Evolutionary conservation across 179 eudicot genomes (phyloP).

Genomic region (Actinidia polygama): DNA sequence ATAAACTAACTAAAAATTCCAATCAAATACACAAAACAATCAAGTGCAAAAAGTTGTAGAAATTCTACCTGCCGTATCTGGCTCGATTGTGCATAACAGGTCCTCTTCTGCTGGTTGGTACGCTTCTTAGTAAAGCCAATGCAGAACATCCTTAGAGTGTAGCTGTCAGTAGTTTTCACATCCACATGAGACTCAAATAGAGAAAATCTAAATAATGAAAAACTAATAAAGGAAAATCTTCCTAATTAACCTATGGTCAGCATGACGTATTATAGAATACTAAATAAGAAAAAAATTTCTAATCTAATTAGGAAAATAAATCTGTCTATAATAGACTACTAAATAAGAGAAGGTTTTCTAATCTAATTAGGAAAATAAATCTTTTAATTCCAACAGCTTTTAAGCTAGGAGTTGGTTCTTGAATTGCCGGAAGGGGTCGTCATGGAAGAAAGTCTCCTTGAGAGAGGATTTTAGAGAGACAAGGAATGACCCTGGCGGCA

Average conservation of each 20-base stretch:
- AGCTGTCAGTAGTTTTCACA: constrained; percentile 88
- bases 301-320: too few relatives aligned
- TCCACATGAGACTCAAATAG: constrained; percentile 96
- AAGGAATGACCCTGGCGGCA: constrained; percentile 4
- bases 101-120: constrained; percentile 84
- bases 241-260: too few relatives aligned
- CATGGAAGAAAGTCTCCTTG: constrained; percentile 55
- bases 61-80: constrained; percentile 74
- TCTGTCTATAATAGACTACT: too few relatives aligned
- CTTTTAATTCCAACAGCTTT: too few relatives aligned
- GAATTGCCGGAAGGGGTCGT: constrained; percentile 48
- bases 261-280: too few relatives aligned
- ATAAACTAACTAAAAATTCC: neutral
- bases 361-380: too few relatives aligned
- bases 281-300: too few relatives aligned
- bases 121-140: constrained; percentile 94
- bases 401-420: constrained; percentile 28
- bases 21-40: neutral
- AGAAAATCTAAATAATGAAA: too few relatives aligned
- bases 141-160: constrained; percentile 80
- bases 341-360: too few relatives aligned
- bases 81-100: constrained; percentile 89
- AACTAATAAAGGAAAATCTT: too few relatives aligned
- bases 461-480: constrained; percentile 30
- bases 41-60: neutral